Evolutionary conservation across 1,139 yeast species (phyloP), one percentile per base, ranked within the genome.

Genomic region (Zygoascus hellenicus): DNA sequence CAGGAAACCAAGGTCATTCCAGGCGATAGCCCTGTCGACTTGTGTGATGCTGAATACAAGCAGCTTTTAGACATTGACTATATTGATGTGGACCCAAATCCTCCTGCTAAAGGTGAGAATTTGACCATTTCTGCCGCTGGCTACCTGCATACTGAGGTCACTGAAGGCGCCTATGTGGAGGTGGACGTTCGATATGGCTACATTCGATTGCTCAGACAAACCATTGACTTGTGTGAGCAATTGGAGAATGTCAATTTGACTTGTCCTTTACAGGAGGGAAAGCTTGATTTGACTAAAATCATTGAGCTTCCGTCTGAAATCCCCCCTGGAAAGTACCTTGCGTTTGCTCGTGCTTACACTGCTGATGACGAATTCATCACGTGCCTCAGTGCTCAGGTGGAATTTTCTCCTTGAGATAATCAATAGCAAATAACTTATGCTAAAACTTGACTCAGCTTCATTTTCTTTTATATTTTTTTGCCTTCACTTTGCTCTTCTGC

Each of bases 131-230:
- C 74, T 26, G 98, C 96, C 3, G 64, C 70, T 14, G 98, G 96
- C 1, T 64, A 63, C 42, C 68, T 90, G 51, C 58, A 71, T 36
- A 64, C 75, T 48, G 74, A 72, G 15, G 71, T 94, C 41, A 78
- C 67, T 38, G 92, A 80, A 35, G 98, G 98, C 34, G 87, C 97
- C 0, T 92, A 89, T 61, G 95, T 92, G 45, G 96, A 88, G 54
- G 89, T 92, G 35, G 95, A 88, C 55, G 97, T 94, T 32, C 77
- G 87, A 56, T 84, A 89, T 61, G 98, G 97, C 9, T 88, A 85
- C 69, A 90, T 92, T 65, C 83, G 84, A 59, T 75, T 92, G 52
- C 67, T 94, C 48, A 84, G 87, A 58, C 89, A 88, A 63, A 85
- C 94, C 10, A 84, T 83, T 66, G 97, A 92, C 65, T 72, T 92